Evolutionary conservation across 2,329 filamentous ascomycete species (phyloP).

Genomic region (Cucurbitaria berberidis): DNA sequence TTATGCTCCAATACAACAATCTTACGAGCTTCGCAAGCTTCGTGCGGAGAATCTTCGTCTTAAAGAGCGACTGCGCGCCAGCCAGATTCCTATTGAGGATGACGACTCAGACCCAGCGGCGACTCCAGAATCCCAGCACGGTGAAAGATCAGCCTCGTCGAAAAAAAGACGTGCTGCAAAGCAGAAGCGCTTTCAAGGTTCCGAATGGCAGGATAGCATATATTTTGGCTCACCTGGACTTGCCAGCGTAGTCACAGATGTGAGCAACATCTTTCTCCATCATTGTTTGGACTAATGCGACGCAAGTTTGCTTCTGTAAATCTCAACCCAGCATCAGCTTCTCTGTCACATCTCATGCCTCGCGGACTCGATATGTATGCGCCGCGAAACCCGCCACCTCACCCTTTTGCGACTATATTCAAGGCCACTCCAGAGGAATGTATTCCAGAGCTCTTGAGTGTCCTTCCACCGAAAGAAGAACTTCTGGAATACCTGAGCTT

Average conservation of each 20-base stretch:
- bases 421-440: slow-evolving; percentile 41
- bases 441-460: slow-evolving; percentile 44
- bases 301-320: slow-evolving; percentile 53
- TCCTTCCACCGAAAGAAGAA: slow-evolving; percentile 48
- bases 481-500: slow-evolving; percentile 49
- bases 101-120: slow-evolving; percentile 40
- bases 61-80: slow-evolving; percentile 50
- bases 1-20: slow-evolving; percentile 55
- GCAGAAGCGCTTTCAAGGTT: slow-evolving; percentile 49
- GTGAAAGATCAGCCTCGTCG: slow-evolving; percentile 25
- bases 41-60: slow-evolving; percentile 54
- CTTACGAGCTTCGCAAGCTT: slow-evolving; percentile 56
- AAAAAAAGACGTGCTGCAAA: slow-evolving; percentile 31
- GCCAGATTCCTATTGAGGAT: slow-evolving; percentile 44
- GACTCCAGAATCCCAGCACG: slow-evolving; percentile 28
- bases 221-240: slow-evolving; percentile 60
- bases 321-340: slow-evolving; percentile 38
- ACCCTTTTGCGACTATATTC: slow-evolving; percentile 56
- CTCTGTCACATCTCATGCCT: slow-evolving; percentile 53
- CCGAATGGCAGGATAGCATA: slow-evolving; percentile 53
- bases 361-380: slow-evolving; percentile 53
- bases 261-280: slow-evolving; percentile 25
- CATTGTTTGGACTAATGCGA: slow-evolving; percentile 19
- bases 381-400: slow-evolving; percentile 42
- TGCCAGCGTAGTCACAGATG: slow-evolving; percentile 56